Percentiles rank a stretch among this genome's conserved stretches.
phyloP scores from a whole-genome alignment of 2,329 filamentous ascomycete genomes.

The Nigrospora oryzae region DNA sequence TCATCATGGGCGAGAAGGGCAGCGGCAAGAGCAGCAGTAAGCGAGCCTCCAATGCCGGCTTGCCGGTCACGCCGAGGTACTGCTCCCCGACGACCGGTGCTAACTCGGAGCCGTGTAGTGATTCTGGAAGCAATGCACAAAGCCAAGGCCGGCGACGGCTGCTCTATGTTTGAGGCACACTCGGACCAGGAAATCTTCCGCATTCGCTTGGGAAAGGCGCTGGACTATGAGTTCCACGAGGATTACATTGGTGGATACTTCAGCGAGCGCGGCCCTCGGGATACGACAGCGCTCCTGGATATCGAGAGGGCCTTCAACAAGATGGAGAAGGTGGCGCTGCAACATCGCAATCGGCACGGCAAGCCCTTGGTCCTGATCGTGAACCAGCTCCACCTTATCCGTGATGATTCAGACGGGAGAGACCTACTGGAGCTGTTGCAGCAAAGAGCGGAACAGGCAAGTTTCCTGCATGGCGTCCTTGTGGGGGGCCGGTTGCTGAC shows the following conservation, averaged over 20 bases:
- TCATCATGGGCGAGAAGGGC: constrained; percentile 91
- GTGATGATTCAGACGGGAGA: constrained; percentile 87
- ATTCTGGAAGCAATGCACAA: constrained; percentile 83
- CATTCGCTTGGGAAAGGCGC: constrained; percentile 80
- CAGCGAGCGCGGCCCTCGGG: constrained; percentile 83
- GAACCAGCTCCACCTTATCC: constrained; percentile 85
- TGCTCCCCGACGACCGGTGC: not conserved
- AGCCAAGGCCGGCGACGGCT: constrained; percentile 69
- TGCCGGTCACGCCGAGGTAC: not conserved
- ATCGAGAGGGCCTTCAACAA: constrained; percentile 98
- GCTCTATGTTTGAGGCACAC: constrained; percentile 95
- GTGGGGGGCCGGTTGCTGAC: no score
- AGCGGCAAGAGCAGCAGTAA: constrained; percentile 81
- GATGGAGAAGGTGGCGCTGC: constrained; percentile 86
- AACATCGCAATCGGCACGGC: constrained; percentile 50
- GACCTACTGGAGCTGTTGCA: constrained; percentile 91
- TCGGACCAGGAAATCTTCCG: constrained; percentile 92
- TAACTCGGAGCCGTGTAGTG: not conserved
- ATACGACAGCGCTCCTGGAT: constrained; percentile 85
- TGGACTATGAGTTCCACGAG: constrained; percentile 96
- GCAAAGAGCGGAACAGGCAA: constrained; percentile 65
- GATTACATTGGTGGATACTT: constrained; percentile 97
- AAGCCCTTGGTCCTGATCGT: constrained; percentile 84
- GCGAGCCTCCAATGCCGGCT: not conserved
- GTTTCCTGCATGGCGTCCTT: no score